Evolutionary conservation across 371 early-diverging fungal genomes (phyloP).

Genomic region (Actinomortierella wolfii): DNA sequence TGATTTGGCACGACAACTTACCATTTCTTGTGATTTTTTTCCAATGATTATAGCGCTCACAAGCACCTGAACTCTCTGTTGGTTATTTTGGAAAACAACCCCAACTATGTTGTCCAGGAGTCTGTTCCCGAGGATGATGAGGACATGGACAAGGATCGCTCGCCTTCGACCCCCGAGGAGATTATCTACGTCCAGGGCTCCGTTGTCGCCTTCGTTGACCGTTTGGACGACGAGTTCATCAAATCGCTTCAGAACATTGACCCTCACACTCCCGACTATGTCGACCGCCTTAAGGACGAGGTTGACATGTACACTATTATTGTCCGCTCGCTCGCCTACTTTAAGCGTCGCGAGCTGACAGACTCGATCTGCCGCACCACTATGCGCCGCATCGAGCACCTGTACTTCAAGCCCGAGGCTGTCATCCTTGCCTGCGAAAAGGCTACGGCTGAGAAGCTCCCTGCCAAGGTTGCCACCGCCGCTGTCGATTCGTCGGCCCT

Average conservation of each 20-base stretch:
- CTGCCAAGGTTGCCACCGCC: conserved; percentile 47
- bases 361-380: conserved; percentile 73
- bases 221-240: conserved; percentile 96
- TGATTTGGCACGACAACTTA: not conserved
- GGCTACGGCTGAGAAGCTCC: conserved; percentile 45
- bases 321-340: conserved; percentile 86
- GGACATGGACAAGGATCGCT: conserved; percentile 65
- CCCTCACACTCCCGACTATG: conserved; percentile 95
- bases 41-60: conserved; percentile 51
- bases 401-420: conserved; percentile 84
- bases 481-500: conserved; percentile 61
- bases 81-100: conserved; percentile 73
- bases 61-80: conserved; percentile 76
- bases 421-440: conserved; percentile 40
- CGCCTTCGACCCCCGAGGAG: conserved; percentile 54
- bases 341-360: conserved; percentile 62
- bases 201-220: conserved; percentile 87
- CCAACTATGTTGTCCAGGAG: conserved; percentile 65
- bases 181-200: conserved; percentile 80
- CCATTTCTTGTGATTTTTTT: not conserved
- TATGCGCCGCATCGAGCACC: conserved; percentile 91
- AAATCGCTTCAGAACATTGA: conserved; percentile 94
- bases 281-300: conserved; percentile 93
- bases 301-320: conserved; percentile 85
- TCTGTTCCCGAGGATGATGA: conserved; percentile 69